Conservation (phyloP, 2,329 filamentous ascomycete genomes). For the Calonectria honghensis region DNA sequence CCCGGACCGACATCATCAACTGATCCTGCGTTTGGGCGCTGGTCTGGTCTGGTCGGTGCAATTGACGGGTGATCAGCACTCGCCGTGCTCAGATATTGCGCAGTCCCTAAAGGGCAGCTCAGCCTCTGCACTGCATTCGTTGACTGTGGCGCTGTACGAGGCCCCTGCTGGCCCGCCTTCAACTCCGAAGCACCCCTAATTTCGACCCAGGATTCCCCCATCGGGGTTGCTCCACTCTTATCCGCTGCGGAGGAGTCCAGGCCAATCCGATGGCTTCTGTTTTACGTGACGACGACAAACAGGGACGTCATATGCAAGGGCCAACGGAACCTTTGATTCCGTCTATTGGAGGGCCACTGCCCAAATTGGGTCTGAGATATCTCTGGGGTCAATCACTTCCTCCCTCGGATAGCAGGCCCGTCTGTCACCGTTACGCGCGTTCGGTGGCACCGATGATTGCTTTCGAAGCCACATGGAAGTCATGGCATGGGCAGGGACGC, state of each 20-base stretch:
- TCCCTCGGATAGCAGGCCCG: background rate
- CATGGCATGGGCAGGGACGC: background rate
- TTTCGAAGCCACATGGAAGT: background rate
- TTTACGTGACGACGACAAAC: constrained; percentile 36
- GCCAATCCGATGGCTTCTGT: constrained; percentile 27
- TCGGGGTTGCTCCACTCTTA: constrained; percentile 26
- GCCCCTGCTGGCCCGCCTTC: background rate
- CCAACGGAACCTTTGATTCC: constrained; percentile 5
- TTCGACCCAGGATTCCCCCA: constrained; percentile 1
- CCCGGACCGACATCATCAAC: background rate
- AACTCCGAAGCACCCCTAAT: constrained; percentile 20
- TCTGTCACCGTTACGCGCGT: constrained; percentile 15
- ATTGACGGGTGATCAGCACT: background rate
- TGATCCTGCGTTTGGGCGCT: background rate
- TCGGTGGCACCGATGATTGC: background rate
- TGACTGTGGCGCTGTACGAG: background rate
- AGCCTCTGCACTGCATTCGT: constrained; percentile 17
- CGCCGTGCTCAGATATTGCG: background rate
- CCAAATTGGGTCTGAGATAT: constrained; percentile 1
- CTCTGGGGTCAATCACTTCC: constrained; percentile 27
- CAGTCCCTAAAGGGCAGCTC: background rate
- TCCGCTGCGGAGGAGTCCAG: constrained; percentile 9
- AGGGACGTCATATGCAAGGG: constrained; percentile 23
- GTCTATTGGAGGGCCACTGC: constrained; percentile 24
- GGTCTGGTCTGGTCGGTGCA: background rate